Percentiles rank a stretch among this genome's conserved stretches.
Conservation (phyloP, 441 rosid genomes). For the Gossypium lobatum region DNA sequence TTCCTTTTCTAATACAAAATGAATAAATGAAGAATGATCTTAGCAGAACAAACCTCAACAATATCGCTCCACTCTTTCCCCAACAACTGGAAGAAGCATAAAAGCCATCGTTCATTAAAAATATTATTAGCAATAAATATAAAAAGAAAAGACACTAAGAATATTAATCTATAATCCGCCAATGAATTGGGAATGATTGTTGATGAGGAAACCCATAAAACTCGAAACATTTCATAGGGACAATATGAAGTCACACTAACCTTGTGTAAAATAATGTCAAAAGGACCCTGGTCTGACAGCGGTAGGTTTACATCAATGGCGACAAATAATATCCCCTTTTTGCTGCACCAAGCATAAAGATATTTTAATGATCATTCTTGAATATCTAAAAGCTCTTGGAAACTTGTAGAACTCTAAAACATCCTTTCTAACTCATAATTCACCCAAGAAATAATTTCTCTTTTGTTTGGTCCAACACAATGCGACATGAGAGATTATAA, state of each 20-base stretch:
- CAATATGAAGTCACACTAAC: slow-evolving; percentile 33
- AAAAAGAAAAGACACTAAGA: neutral
- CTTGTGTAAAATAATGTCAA: slow-evolving; percentile 88
- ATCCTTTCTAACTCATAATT: neutral
- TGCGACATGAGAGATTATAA: neutral
- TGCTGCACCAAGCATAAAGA: slow-evolving; percentile 44
- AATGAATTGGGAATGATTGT: slow-evolving; percentile 6
- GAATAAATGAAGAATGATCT: slow-evolving; percentile 10
- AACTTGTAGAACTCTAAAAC: neutral
- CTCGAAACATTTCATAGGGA: neutral
- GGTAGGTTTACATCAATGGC: slow-evolving; percentile 64
- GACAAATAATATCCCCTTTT: slow-evolving; percentile 64
- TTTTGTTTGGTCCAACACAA: neutral
- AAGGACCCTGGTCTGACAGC: slow-evolving; percentile 88
- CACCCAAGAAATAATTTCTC: slow-evolving; percentile 5
- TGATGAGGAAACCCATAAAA: neutral
- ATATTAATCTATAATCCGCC: slow-evolving; percentile 9
- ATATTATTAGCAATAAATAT: slow-evolving; percentile 2
- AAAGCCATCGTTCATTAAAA: slow-evolving; percentile 24
- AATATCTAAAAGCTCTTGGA: neutral
- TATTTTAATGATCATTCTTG: slow-evolving; percentile 5
- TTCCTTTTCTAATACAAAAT: neutral
- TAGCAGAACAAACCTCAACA: slow-evolving; percentile 63
- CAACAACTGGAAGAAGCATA: slow-evolving; percentile 48
- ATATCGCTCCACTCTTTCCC: slow-evolving; percentile 75